Evolutionary conservation across 2,329 filamentous ascomycete species (phyloP).

Genomic region (Sarocladium kiliense): DNA sequence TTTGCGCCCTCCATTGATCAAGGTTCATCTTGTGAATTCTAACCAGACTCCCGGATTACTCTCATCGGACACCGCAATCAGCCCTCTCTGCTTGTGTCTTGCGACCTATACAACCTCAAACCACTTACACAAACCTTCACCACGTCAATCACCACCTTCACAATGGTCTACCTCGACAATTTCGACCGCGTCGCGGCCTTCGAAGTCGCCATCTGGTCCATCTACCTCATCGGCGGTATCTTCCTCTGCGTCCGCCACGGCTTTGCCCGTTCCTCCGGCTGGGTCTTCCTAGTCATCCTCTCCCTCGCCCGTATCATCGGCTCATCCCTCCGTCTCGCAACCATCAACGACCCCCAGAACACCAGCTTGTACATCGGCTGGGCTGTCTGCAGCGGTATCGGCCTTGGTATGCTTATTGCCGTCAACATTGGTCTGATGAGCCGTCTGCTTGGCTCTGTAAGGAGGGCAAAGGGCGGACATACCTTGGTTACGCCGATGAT

Average conservation of each 20-base stretch:
- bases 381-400: slow-evolving; percentile 25
- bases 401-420: slow-evolving; percentile 43
- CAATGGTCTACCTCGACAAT: neutral
- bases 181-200: slow-evolving; percentile 1
- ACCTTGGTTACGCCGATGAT: slow-evolving; percentile 22
- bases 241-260: slow-evolving; percentile 41
- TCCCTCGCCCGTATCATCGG: slow-evolving; percentile 52
- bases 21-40: too few species aligned
- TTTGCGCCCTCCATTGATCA: too few species aligned
- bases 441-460: neutral
- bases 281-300: slow-evolving; percentile 54
- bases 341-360: slow-evolving; percentile 46
- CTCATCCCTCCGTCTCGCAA: slow-evolving; percentile 37
- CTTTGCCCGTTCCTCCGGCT: slow-evolving; percentile 55
- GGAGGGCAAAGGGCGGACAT: slow-evolving; percentile 12
- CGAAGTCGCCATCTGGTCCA: slow-evolving; percentile 23
- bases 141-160: neutral
- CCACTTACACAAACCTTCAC: too few species aligned
- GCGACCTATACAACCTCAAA: too few species aligned
- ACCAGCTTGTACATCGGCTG: slow-evolving; percentile 26
- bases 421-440: slow-evolving; percentile 23
- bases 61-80: too few species aligned
- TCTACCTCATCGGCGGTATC: slow-evolving; percentile 23
- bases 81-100: too few species aligned
- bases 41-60: too few species aligned